Percentiles rank a stretch among this genome's conserved stretches.
These are phyloP conservation scores for Trichoderma brevicompactum DNA, from an alignment of 2,329 filamentous ascomycete genomes.

Conservation along the genomic window DNA sequence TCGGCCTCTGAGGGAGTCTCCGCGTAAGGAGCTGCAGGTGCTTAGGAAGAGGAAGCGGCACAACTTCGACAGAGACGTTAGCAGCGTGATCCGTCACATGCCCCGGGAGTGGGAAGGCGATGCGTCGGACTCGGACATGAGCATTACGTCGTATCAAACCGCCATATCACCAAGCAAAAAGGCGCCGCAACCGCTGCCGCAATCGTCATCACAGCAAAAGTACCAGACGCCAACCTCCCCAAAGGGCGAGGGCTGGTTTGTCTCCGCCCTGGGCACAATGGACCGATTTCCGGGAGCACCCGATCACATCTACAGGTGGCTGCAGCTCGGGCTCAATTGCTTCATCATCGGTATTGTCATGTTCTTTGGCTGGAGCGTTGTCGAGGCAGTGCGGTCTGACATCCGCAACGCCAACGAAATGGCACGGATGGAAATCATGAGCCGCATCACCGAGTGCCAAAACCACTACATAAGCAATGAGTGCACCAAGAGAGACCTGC, in stretches of 20 bases:
- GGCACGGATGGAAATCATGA: conserved; percentile 69
- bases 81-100: conserved; percentile 53
- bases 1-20: conserved; percentile 49
- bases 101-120: conserved; percentile 49
- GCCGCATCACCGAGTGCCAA: conserved; percentile 74
- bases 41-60: conserved; percentile 60
- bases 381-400: conserved; percentile 73
- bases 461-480: conserved; percentile 75
- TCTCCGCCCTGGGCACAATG: conserved; percentile 55
- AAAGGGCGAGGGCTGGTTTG: conserved; percentile 37
- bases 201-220: conserved; percentile 36
- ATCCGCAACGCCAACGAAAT: conserved; percentile 73
- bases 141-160: conserved; percentile 29
- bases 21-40: conserved; percentile 33
- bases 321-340: conserved; percentile 66
- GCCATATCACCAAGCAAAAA: background rate
- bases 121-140: conserved; percentile 55
- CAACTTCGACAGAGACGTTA: conserved; percentile 56
- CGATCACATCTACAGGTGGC: conserved; percentile 62
- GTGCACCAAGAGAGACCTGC: conserved; percentile 69
- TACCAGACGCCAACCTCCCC: conserved; percentile 27
- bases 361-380: conserved; percentile 72
- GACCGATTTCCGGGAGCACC: conserved; percentile 63
- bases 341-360: conserved; percentile 59
- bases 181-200: background rate